Percentiles rank a stretch among this genome's conserved stretches.
Conservation (phyloP, 306 rosid genomes). For the Vigna trinervia region DNA sequence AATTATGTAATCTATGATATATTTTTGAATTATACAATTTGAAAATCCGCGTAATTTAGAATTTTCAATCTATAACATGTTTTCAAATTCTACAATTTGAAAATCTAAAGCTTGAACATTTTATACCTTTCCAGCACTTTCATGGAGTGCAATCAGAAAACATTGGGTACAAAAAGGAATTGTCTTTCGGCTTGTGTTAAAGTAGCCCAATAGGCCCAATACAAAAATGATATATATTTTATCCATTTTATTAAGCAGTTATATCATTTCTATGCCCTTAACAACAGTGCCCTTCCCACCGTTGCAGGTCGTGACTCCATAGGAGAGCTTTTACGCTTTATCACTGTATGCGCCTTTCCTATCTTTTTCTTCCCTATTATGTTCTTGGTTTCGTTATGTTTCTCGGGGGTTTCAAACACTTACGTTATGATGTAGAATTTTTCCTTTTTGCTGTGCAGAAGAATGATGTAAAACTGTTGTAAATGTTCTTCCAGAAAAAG, state of each 20-base stretch:
- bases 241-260: background rate
- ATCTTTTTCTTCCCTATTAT: background rate
- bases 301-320: slow-evolving; percentile 3
- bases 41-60: no score
- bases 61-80: no score
- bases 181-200: no score
- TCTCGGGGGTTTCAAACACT: slow-evolving; percentile 6
- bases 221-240: background rate
- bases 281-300: slow-evolving; percentile 4
- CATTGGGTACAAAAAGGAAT: no score
- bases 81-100: no score
- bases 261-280: background rate
- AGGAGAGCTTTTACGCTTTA: background rate
- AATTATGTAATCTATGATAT: no score
- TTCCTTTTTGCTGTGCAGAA: slow-evolving; percentile 10
- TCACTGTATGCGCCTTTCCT: slow-evolving; percentile 42
- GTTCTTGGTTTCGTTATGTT: background rate
- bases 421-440: background rate
- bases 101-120: no score
- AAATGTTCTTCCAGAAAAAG: background rate
- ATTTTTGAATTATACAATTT: no score
- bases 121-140: no score
- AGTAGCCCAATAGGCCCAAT: no score
- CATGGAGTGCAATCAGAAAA: no score
- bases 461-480: slow-evolving; percentile 9